Evolutionary conservation across 345 rosid species (phyloP).

Genomic region (Dipteronia dyeriana): DNA sequence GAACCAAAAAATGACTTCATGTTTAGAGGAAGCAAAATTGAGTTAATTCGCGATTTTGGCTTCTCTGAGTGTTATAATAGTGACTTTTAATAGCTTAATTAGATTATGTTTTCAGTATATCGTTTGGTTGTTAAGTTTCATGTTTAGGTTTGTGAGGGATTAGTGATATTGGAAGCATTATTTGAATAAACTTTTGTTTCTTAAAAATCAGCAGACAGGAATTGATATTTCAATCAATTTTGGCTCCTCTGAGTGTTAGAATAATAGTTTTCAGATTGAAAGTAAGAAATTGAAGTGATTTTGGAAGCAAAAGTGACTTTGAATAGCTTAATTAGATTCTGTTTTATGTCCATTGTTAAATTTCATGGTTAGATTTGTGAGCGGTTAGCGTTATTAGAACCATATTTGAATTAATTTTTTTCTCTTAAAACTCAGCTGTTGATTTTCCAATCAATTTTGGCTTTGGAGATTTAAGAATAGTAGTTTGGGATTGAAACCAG

Average conservation of each 20-base stretch:
- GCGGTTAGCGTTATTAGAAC: no score
- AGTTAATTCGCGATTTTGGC: neutral
- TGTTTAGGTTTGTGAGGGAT: neutral
- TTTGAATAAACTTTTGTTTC: neutral
- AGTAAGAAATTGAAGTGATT: neutral
- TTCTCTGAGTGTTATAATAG: neutral
- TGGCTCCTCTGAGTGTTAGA: slow-evolving; percentile 4
- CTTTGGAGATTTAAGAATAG: neutral
- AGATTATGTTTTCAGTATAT: neutral
- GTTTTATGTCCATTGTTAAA: neutral
- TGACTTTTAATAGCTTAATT: neutral
- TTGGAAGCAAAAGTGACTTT: neutral
- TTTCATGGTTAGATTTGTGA: neutral
- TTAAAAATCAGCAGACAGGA: neutral
- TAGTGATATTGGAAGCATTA: neutral
- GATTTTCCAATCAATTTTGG: neutral
- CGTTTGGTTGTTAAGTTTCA: neutral
- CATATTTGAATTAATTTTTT: neutral
- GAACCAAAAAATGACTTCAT: neutral
- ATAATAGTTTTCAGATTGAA: neutral
- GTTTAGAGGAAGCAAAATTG: neutral
- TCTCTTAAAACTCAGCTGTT: neutral
- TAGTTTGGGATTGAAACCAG: neutral
- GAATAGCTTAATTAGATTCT: no score
- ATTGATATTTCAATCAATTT: neutral